Conservation (phyloP, 129 eudicot genomes). For the Lactuca saligna region DNA sequence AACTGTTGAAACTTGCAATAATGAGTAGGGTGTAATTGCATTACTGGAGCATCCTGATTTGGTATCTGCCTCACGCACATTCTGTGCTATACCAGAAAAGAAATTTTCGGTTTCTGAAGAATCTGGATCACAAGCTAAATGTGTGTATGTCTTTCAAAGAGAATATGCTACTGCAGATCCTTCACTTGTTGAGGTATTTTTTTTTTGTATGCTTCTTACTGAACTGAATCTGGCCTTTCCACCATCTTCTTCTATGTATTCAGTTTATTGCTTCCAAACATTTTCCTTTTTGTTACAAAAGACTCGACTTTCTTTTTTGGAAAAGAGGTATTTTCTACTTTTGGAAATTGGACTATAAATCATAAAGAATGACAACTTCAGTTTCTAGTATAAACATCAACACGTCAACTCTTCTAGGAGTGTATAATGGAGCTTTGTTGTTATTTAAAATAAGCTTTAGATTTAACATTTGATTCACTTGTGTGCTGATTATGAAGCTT, state of each 20-base stretch:
- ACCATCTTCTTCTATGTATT: not conserved
- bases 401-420: too few relatives aligned
- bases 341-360: too few relatives aligned
- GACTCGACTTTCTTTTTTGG: not conserved
- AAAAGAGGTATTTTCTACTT: not conserved
- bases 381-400: too few relatives aligned
- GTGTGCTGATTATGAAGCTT: slow-evolving; percentile 44
- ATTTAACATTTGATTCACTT: slow-evolving; percentile 1
- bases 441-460: not conserved
- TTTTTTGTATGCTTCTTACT: slow-evolving; percentile 1
- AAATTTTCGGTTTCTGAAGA: slow-evolving; percentile 47
- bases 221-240: not conserved
- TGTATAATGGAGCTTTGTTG: not conserved
- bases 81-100: slow-evolving; percentile 55
- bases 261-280: not conserved
- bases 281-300: not conserved
- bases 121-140: slow-evolving; percentile 46
- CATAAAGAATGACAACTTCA: too few relatives aligned
- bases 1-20: slow-evolving; percentile 2
- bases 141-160: slow-evolving; percentile 81
- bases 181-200: slow-evolving; percentile 59
- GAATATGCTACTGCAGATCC: slow-evolving; percentile 92
- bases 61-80: slow-evolving; percentile 62
- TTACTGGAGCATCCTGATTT: slow-evolving; percentile 75
- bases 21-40: slow-evolving; percentile 57